These are phyloP conservation scores for Carex parvula DNA, from an alignment of 176 grass and related monocot genomes.

Conservation along the genomic window DNA sequence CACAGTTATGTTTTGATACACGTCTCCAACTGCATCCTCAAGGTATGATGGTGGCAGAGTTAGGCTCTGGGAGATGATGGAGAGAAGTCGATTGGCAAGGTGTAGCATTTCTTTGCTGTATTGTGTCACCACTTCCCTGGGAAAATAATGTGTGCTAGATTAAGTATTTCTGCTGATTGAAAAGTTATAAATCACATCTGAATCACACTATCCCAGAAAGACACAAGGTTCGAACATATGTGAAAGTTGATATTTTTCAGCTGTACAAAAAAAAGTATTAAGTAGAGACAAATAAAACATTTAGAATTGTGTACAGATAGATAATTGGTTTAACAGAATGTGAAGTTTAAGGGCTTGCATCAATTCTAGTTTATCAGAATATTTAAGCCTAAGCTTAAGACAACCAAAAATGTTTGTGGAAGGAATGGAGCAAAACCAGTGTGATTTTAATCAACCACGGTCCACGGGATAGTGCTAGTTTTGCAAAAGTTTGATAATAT, in stretches of 20 bases:
- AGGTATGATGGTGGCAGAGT: slow-evolving; percentile 59
- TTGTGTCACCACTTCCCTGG: slow-evolving; percentile 68
- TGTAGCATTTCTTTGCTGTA: slow-evolving; percentile 68
- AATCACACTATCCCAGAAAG: background rate
- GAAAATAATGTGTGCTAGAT: background rate
- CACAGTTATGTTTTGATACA: slow-evolving; percentile 86
- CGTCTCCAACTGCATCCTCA: slow-evolving; percentile 76
- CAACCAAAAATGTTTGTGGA: too few relatives aligned
- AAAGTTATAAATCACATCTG: background rate
- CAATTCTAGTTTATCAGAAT: background rate
- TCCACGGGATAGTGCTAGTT: background rate
- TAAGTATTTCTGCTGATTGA: background rate
- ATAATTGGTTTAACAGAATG: background rate
- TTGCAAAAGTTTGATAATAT: background rate
- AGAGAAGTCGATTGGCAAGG: slow-evolving; percentile 65
- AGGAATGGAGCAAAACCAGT: background rate
- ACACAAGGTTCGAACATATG: background rate
- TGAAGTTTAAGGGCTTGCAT: background rate
- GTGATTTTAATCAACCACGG: background rate
- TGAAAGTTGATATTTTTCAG: background rate
- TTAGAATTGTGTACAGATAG: background rate
- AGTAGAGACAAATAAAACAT: background rate
- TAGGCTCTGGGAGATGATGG: slow-evolving; percentile 60
- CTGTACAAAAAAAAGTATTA: background rate
- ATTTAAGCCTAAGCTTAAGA: background rate